Base-by-base conservation (phyloP, 768 basidiomycete species). In the Rhodotorula sphaerocarpa region DNA sequence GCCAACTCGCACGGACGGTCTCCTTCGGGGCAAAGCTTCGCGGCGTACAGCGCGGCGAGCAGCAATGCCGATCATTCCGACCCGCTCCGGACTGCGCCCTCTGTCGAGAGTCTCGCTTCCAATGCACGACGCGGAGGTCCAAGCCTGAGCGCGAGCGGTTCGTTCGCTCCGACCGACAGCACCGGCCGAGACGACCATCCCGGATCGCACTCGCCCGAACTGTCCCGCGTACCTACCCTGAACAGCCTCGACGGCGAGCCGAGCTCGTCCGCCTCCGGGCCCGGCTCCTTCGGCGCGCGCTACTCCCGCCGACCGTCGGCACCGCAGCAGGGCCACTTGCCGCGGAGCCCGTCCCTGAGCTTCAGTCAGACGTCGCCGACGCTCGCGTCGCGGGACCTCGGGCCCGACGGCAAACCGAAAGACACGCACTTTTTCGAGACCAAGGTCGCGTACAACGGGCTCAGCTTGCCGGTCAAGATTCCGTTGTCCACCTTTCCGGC, bases 391-490 rank as follows among this genome's bases (percentile, higher is more conserved):
- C 36, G 36, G 16, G 36, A 39, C 10, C 36, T 39, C 10, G 36
- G 36, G 10, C 36, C 36, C 36, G 36, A 16, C 36, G 50, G 23
- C 5, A 46, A 30, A 30, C 67, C 64, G 2, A 89, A 88, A 71
- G 93, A 99, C 79, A 96, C 92, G 42, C 92, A 96, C 74, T 93
- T 88, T 73, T 96, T 83, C 76, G 85, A 91, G 72, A 88, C 92
- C 2, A 80, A 81, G 16, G 86, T 93, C 58, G 82, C 79, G 20
- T 93, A 91, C 76, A 86, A 85, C 74, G 85, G 85, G 58, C 64
- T 90, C 65, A 82, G 82, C 33, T 75, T 96, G 34, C 92, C 91
- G 20, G 90, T 97, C 73, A 86, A 89, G 71, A 83, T 97, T 75
- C 95, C 95, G 1, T 76, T 95, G 50, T 82, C 84, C 25, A 87